Base-by-base conservation (phyloP, 1,284 basidiomycete genomes). In the Cutaneotrichosporon sp. region DNA sequence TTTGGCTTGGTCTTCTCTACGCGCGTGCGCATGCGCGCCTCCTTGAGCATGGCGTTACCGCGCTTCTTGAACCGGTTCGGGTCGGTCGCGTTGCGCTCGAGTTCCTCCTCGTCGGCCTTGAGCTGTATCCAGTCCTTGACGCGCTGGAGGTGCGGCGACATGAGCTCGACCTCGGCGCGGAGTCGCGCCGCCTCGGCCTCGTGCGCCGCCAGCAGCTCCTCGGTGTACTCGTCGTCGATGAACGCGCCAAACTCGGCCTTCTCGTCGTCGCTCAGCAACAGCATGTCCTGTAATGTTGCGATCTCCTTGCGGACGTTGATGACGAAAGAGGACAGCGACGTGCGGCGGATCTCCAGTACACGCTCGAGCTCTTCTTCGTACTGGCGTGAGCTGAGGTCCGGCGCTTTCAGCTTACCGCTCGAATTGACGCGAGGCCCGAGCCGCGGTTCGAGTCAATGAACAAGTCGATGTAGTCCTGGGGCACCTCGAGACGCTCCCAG, bases 21-120 rank as follows among this genome's bases (percentile, higher is more conserved):
- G 12, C 93, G 80, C 75, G 97, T 98, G 49, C 94, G 81, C 86
- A 96, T 91, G 81, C 96, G 97, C 77, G 97, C 94, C 75, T 99
- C 94, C 44, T 90, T 80, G 44, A 98, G 76, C 44, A 98, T 57
- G 82, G 79, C 48, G 82, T 88, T 52, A 81, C 88, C 80, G 85
- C 73, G 59, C 45, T 66, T 68, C 51, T 65, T 68, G 58, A 76
- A 75, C 15, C 74, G 56, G 51, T 72, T 67, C 8, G 73, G 73
- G 56, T 75, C 72, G 8, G 60, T 63, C 56, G 62, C 59, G 37
- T 63, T 67, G 48, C 75, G 71, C 59, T 85, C 86, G 17, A 97
- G 80, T 68, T 96, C 90, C 67, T 86, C 87, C 74, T 90, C 86
- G 63, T 97, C 91, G 46, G 85, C 83, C 50, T 88, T 87, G n/a